These are phyloP conservation scores for Corynespora cassiicola DNA, from an alignment of 2,329 filamentous ascomycete species.

Conservation along the genomic window DNA sequence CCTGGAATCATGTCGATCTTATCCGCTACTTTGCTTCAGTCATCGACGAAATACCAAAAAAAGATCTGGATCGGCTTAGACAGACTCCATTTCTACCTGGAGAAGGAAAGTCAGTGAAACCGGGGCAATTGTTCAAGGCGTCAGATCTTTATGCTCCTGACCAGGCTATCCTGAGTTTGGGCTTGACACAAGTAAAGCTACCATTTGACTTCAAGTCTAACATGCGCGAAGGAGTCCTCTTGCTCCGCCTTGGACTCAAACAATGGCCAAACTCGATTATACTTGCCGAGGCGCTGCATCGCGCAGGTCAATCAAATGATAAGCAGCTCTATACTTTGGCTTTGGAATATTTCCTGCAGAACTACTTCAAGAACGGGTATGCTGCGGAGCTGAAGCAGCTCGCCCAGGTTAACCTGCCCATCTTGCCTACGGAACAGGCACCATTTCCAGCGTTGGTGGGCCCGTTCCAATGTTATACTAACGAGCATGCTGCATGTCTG, in stretches of 20 bases:
- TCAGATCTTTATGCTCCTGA: constrained; percentile 45
- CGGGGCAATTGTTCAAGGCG: constrained; percentile 42
- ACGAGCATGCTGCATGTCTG: constrained; percentile 76
- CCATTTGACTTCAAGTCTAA: constrained; percentile 72
- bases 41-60: constrained; percentile 81
- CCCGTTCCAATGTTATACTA: constrained; percentile 82
- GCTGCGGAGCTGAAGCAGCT: constrained; percentile 63
- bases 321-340: constrained; percentile 67
- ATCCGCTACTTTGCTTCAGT: constrained; percentile 95
- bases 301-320: constrained; percentile 60
- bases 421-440: constrained; percentile 73
- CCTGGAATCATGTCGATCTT: constrained; percentile 92
- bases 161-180: constrained; percentile 36
- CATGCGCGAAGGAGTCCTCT: constrained; percentile 72
- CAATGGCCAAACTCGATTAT: constrained; percentile 74
- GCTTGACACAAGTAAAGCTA: constrained; percentile 64
- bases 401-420: constrained; percentile 49
- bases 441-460: constrained; percentile 69
- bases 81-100: constrained; percentile 82
- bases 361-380: constrained; percentile 82
- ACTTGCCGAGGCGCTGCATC: constrained; percentile 79
- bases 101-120: constrained; percentile 49
- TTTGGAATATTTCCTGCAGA: constrained; percentile 81
- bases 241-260: constrained; percentile 75
- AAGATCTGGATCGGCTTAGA: constrained; percentile 80